These are phyloP conservation scores for Wickerhamiella spandovensis DNA, from an alignment of 805 yeast genomes.

Conservation along the genomic window DNA sequence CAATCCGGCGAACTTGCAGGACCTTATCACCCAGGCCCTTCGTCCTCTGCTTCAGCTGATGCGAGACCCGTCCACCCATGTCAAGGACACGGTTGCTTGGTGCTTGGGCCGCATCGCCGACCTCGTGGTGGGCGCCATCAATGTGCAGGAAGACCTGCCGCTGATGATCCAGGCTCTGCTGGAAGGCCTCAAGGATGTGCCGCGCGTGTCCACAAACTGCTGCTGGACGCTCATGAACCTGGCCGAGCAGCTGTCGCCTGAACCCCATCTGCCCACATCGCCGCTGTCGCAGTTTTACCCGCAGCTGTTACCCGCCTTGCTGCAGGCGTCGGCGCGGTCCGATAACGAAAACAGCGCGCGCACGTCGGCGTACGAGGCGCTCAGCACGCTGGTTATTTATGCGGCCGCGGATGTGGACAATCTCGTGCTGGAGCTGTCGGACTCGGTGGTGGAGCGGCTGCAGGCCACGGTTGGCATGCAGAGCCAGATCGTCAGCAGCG, in stretches of 20 bases:
- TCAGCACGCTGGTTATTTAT: constrained; percentile 66
- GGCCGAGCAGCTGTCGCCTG: constrained; percentile 57
- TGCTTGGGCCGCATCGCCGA: constrained; percentile 95
- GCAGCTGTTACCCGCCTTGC: constrained; percentile 52
- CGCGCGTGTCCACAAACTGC: constrained; percentile 90
- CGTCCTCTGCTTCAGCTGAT: constrained; percentile 64
- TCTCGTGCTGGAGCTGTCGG: constrained; percentile 57
- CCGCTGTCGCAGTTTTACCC: constrained; percentile 64
- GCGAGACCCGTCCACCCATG: constrained; percentile 65
- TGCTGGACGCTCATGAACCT: constrained; percentile 94
- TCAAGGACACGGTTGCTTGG: constrained; percentile 96
- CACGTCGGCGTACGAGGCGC: constrained; percentile 93
- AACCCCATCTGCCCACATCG: constrained; percentile 34
- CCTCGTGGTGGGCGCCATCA: constrained; percentile 57
- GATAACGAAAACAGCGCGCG: constrained; percentile 83
- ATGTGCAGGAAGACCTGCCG: constrained; percentile 50
- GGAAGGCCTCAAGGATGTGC: constrained; percentile 77
- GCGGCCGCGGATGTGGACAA: constrained; percentile 59
- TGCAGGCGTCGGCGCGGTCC: constrained; percentile 51
- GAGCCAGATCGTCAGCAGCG: constrained; percentile 46
- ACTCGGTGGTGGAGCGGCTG: constrained; percentile 58
- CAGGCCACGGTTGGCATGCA: constrained; percentile 52
- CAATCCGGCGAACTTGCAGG: constrained; percentile 51
- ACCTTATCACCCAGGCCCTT: constrained; percentile 68
- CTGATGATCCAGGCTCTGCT: constrained; percentile 59